Evolutionary conservation across 1,139 yeast genomes (phyloP).

Genomic region (Pichia sp.): DNA sequence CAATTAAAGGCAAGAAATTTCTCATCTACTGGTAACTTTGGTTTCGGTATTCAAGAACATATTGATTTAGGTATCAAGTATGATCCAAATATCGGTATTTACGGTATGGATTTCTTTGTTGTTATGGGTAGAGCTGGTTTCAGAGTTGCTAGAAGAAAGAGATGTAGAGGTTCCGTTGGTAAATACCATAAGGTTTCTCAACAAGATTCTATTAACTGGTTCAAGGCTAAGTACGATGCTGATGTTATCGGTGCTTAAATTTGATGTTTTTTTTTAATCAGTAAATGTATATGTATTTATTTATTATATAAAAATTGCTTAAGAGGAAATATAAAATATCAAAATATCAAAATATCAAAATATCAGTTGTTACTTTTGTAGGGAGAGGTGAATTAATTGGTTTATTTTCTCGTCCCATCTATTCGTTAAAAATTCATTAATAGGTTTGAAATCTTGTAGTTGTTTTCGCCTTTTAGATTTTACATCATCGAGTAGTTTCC

Average conservation of each 20-base stretch:
- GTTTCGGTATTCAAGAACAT: conserved; percentile 99
- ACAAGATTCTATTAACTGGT: conserved; percentile 97
- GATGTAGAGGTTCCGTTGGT: conserved; percentile 86
- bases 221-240: conserved; percentile 99
- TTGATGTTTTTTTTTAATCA: conserved; percentile 3
- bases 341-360: no score
- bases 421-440: conserved; percentile 21
- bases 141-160: conserved; percentile 99
- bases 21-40: conserved; percentile 99
- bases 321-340: not conserved
- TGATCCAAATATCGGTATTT: conserved; percentile 99
- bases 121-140: conserved; percentile 99
- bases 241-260: conserved; percentile 81
- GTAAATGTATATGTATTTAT: not conserved
- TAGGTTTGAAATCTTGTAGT: conserved; percentile 24
- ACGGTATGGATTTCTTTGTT: conserved; percentile 99
- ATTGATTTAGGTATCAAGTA: conserved; percentile 99
- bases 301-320: no score
- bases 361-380: conserved; percentile 15
- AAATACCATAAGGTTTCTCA: conserved; percentile 85
- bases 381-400: conserved; percentile 21
- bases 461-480: conserved; percentile 19
- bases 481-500: conserved; percentile 19
- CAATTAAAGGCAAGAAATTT: conserved; percentile 92
- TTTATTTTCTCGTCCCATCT: conserved; percentile 27